Evolutionary conservation across 2,329 filamentous ascomycete genomes (phyloP).

Genomic region (Penicillium decumbens): DNA sequence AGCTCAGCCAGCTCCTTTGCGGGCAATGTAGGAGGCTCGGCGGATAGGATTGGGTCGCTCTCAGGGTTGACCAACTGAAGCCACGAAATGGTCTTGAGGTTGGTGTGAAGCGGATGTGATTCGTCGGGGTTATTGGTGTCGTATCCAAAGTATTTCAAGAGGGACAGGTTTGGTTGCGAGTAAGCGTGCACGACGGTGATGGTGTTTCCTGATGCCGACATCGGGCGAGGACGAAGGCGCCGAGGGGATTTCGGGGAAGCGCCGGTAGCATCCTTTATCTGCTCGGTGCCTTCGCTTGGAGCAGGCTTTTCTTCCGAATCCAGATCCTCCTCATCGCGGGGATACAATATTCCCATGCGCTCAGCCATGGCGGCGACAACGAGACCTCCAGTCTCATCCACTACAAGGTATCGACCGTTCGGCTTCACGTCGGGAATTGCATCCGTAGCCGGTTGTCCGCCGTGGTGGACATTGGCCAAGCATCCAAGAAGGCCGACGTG

Average conservation of each 20-base stretch:
- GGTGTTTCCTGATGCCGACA: constrained; percentile 53
- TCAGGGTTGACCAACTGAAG: constrained; percentile 78
- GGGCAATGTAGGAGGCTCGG: constrained; percentile 57
- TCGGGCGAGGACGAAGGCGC: constrained; percentile 26
- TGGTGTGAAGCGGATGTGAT: constrained; percentile 71
- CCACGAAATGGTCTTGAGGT: constrained; percentile 84
- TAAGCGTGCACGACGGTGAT: constrained; percentile 55
- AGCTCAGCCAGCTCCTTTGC: constrained; percentile 61
- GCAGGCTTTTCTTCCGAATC: constrained; percentile 12
- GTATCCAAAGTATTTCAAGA: constrained; percentile 86
- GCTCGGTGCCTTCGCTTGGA: constrained; percentile 6
- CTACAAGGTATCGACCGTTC: constrained; percentile 68
- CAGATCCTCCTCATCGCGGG: constrained; percentile 29
- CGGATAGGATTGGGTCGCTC: constrained; percentile 67
- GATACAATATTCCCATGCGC: constrained; percentile 75
- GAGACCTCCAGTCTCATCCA: constrained; percentile 82
- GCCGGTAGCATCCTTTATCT: neutral
- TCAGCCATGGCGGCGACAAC: constrained; percentile 81
- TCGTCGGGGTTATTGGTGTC: constrained; percentile 62
- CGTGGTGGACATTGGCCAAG: constrained; percentile 84
- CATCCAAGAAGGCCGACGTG: constrained; percentile 74
- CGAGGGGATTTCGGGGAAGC: constrained; percentile 22
- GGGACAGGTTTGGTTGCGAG: constrained; percentile 80
- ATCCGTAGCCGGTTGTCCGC: constrained; percentile 38
- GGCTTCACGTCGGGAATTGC: constrained; percentile 26